Evolutionary conservation across 2,329 filamentous ascomycete genomes (phyloP), one percentile per base, ranked within the genome.

Genomic region (Ustilaginoidea virens): DNA sequence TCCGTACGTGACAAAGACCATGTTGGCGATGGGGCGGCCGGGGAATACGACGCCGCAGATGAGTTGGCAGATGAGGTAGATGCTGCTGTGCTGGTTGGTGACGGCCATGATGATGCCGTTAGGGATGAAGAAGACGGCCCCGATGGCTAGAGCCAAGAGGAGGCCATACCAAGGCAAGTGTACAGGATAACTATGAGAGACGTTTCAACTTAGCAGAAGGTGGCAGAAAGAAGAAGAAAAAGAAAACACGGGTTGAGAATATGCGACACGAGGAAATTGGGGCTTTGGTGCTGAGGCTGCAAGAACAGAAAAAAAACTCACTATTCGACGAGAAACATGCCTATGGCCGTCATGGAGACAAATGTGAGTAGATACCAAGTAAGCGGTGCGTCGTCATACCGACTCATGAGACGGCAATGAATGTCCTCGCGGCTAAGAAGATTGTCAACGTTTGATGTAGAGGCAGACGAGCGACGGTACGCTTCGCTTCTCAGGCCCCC

Each of bases 31-130:
- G 1, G 83, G 83, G 1, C 79, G 75, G 17, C 83, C 83, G 1
- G 82, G 82, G 47, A 92, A 92, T 11, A 83, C 63, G 28, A 69
- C 74, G 30, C 83, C 83, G 37, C 80, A 87, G 38, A 90, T 75
- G 33, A 92, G 66, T 52, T 90, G 82, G 49, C 81, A 87, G 42
- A 90, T 80, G 20, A 90, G 66, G 48, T 87, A 90, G 39, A 87
- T 81, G 49, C 76, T 82, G 51, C 74, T 82, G 51, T 90, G 80
- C 47, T 87, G 81, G 49, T 90, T 92, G 7, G 83, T 92, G 39
- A 92, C 82, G 11, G 82, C 83, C 80, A 90, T 92, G 43, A 92
- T 80, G 47, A 92, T 90, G 35, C 83, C 83, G 38, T 90, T 87
- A 8, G 83, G 83, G 34, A 92, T 82, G 56, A 92, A 92, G 35